phyloP scores from a whole-genome alignment of 768 basidiomycete species.

The Suillus ampliporus region DNA sequence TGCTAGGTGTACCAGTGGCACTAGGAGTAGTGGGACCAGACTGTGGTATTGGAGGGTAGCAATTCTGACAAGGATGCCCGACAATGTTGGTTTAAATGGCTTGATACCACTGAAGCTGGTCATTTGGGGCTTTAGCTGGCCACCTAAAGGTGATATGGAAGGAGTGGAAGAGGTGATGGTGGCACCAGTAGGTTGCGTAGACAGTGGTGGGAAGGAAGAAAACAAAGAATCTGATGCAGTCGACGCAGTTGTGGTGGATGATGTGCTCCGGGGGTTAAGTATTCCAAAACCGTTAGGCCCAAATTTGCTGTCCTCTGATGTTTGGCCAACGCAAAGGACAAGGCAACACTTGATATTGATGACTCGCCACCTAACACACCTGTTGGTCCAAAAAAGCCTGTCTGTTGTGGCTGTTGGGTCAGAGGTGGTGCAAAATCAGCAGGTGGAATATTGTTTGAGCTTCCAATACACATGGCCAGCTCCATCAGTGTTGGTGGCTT shows the following conservation, averaged over 20 bases:
- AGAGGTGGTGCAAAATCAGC: slow-evolving; percentile 34
- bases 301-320: slow-evolving; percentile 32
- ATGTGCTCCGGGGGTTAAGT: slow-evolving; percentile 37
- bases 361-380: slow-evolving; percentile 40
- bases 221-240: slow-evolving; percentile 54
- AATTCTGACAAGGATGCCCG: slow-evolving; percentile 74
- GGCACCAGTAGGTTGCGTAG: slow-evolving; percentile 58
- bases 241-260: slow-evolving; percentile 48
- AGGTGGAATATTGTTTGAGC: slow-evolving; percentile 15
- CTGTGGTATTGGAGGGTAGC: slow-evolving; percentile 74
- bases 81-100: slow-evolving; percentile 83
- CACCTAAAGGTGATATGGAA: slow-evolving; percentile 30
- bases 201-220: slow-evolving; percentile 45
- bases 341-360: slow-evolving; percentile 72
- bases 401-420: slow-evolving; percentile 34
- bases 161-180: slow-evolving; percentile 39
- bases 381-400: slow-evolving; percentile 35
- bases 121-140: slow-evolving; percentile 46
- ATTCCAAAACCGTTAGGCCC: slow-evolving; percentile 20
- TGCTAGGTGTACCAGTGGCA: slow-evolving; percentile 17
- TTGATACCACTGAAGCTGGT: slow-evolving; percentile 68
- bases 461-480: slow-evolving; percentile 59
- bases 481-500: slow-evolving; percentile 85
- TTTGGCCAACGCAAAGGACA: slow-evolving; percentile 63
- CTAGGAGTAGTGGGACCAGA: slow-evolving; percentile 57